A percentile compares a stretch with the other conserved stretches of the same genome.
These are phyloP conservation scores for Moniliophthora roreri DNA, from an alignment of 1,284 basidiomycete genomes.

Conservation along the genomic window DNA sequence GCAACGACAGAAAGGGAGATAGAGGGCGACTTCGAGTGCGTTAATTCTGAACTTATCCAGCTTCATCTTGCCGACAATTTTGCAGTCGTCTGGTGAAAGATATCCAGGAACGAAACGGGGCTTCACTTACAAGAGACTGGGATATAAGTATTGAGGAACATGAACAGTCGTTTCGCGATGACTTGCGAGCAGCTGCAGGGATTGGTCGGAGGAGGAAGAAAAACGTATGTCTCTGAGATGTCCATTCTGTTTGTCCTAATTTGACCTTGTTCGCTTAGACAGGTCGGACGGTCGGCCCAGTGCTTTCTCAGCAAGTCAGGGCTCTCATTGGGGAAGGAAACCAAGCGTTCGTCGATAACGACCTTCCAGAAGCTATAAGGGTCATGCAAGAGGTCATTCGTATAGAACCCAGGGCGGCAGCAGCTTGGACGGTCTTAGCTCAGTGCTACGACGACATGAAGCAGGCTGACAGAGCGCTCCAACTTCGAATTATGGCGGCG, in stretches of 20 bases:
- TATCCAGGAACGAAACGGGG: slow-evolving; percentile 54
- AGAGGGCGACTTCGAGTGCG: slow-evolving; percentile 48
- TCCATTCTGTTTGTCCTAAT: too few species aligned
- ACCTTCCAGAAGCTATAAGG: slow-evolving; percentile 70
- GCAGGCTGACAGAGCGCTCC: slow-evolving; percentile 73
- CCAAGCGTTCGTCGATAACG: slow-evolving; percentile 77
- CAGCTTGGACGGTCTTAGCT: slow-evolving; percentile 87
- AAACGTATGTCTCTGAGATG: slow-evolving; percentile 30
- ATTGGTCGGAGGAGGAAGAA: slow-evolving; percentile 56
- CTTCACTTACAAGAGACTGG: slow-evolving; percentile 61
- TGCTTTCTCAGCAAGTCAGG: slow-evolving; percentile 81
- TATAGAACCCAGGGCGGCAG: slow-evolving; percentile 83
- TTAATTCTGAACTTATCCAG: slow-evolving; percentile 6
- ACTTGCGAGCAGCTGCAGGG: slow-evolving; percentile 68
- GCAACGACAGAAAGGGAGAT: slow-evolving; percentile 36
- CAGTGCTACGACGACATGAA: slow-evolving; percentile 74
- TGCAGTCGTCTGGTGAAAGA: slow-evolving; percentile 61
- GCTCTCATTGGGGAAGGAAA: slow-evolving; percentile 86
- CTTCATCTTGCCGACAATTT: neutral
- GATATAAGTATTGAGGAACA: slow-evolving; percentile 66
- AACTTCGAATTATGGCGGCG: slow-evolving; percentile 87
- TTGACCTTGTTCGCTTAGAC: slow-evolving; percentile 24
- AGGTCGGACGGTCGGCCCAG: slow-evolving; percentile 43
- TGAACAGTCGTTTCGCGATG: slow-evolving; percentile 67
- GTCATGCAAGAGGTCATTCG: slow-evolving; percentile 91